Evolutionary conservation across 805 yeast genomes (phyloP), one percentile per base, ranked within the genome.

Genomic region (Lipomyces yamanashiensis): DNA sequence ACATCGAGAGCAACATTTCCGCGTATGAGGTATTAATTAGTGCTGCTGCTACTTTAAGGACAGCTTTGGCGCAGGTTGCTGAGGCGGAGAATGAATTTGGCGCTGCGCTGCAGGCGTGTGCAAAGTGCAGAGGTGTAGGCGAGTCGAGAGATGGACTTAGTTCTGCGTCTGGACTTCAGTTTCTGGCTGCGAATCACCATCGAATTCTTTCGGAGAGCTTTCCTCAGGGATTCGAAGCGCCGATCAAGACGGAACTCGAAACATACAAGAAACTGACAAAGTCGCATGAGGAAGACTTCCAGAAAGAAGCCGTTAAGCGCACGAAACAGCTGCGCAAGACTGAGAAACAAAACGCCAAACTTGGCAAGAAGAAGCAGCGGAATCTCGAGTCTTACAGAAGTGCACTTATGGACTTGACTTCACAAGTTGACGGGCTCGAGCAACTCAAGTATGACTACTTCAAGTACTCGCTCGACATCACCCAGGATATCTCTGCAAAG

Each of bases 351-450:
- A 87, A 87, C 71, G 75, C 80, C 49, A 82, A 84, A 66, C 77
- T 88, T 49, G 80, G 91, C 2, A 84, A 83, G 67, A 79, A 81
- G 61, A 85, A 83, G 67, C 82, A 84, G 15, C 81, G 93, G 66
- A 87, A 90, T 71, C 78, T 91, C 59, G 76, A 83, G n/a, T 78
- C 84, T 6, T 91, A 91, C 76, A 84, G 89, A 71, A 81, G 81
- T 59, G 87, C 88, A 67, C 78, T 91, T 62, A 75, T 85, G 63
- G 87, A 85, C 65, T 76, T 91, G 70, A 89, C 96, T 15, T 77
- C 81, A 10, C 91, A 89, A 70, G 81, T 91, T 64, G 96, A 91
- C 73, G 92, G 88, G 54, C 86, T 91, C 64, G 96, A 90, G 72
- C 77, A 82, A 45, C 76, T 90, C 61, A 89, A 90, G 73, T 88